These are phyloP conservation scores for Chlamydomonas eustigma DNA, from an alignment of 139 green algal genomes.

Conservation along the genomic window DNA sequence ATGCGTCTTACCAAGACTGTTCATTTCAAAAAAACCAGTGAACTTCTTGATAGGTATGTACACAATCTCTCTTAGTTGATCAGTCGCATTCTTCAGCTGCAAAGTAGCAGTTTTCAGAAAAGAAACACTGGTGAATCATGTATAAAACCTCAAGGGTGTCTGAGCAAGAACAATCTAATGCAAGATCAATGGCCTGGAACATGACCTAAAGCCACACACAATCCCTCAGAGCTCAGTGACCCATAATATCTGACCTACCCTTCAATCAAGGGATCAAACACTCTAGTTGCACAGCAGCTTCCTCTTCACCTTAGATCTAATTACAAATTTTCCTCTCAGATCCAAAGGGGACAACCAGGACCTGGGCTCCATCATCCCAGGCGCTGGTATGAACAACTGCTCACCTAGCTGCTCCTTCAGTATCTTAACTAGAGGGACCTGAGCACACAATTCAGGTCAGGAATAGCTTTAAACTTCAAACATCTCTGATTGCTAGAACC, in stretches of 20 bases:
- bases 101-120: background rate
- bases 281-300: too few relatives aligned
- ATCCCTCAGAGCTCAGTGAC: too few relatives aligned
- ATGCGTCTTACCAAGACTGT: background rate
- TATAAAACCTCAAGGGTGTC: too few relatives aligned
- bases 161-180: too few relatives aligned
- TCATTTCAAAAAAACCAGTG: background rate
- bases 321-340: background rate
- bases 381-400: background rate
- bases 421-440: background rate
- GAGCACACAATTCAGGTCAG: too few relatives aligned
- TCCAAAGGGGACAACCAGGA: background rate
- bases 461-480: too few relatives aligned
- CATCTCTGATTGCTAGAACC: too few relatives aligned
- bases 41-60: constrained; percentile 10
- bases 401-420: background rate
- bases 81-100: background rate
- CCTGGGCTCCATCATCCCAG: background rate
- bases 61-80: background rate
- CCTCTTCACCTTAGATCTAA: background rate
- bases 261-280: too few relatives aligned
- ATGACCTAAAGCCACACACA: too few relatives aligned
- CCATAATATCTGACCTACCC: too few relatives aligned
- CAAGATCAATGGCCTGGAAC: too few relatives aligned
- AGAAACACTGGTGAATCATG: too few relatives aligned